Base-by-base conservation (phyloP, 2,329 filamentous ascomycete genomes). In the Trichoderma simmonsii region DNA sequence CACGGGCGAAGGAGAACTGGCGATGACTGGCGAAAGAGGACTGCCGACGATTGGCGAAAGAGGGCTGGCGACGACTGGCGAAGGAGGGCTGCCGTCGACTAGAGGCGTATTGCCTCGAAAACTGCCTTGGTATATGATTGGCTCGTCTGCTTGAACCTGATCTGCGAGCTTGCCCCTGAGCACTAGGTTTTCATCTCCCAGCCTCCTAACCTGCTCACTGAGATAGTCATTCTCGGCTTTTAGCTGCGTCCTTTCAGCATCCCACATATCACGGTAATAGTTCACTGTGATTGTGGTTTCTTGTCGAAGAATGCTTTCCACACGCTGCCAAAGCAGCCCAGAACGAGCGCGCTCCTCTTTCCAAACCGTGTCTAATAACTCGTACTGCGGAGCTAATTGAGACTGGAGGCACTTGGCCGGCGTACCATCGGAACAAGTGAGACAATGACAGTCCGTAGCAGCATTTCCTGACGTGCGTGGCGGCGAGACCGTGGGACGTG, bases 91-190 rank as follows among this genome's bases (percentile, higher is more conserved):
- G 24, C 51, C 26, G 12, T 59, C 54, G 12, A 59, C 24, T 8
- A 24, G 3, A 21, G 71, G 39, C 3, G 48, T 24, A 28, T 39
- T 36, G 3, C 76, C 75, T 5, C 83, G 76, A 64, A 84, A 83
- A 74, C 84, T 80, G 51, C 79, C 79, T 34, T 64, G 28, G 18
- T 64, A 3, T 51, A 34, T 30, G 26, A 64, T 15, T 32, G 39
- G 36, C 39, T n/a, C 48, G 14, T 6, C 28, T 18, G 26, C 6
- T 51, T 34, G 21, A 81, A 32, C 30, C 7, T 34, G 57, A n/a
- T 21, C 28, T 8, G 57, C 9, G 57, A n/a, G 9, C 18, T n/a
- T n/a, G 9, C 28, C 28, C 28, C 18, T 60, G 56, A 60, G 56
- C 15, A 15, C 18, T 9, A 21, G 18, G 8, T 59, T 59, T 28